Evolutionary conservation across 805 yeast genomes (phyloP).

Genomic region (Ogataea nakhonphanomensis): DNA sequence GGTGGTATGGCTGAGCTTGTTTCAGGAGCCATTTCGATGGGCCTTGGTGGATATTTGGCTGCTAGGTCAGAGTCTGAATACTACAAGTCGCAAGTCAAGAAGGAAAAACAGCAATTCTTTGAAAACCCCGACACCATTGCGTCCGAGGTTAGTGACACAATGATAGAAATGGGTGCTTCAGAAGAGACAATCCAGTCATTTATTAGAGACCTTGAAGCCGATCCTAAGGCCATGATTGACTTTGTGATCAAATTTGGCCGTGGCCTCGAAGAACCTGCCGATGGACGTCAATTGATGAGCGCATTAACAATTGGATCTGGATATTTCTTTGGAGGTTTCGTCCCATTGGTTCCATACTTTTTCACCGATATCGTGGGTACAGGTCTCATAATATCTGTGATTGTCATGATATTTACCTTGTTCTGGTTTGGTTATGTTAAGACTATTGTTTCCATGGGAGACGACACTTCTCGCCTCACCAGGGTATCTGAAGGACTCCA

Average conservation of each 20-base stretch:
- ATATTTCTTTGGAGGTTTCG: conserved; percentile 88
- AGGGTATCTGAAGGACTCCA: conserved; percentile 78
- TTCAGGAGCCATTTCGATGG: conserved; percentile 97
- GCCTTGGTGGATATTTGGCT: conserved; percentile 93
- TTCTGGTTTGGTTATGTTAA: conserved; percentile 85
- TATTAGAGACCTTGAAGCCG: conserved; percentile 71
- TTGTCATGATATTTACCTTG: conserved; percentile 81
- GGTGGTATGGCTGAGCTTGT: conserved; percentile 98
- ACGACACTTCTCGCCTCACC: conserved; percentile 56
- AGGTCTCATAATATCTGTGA: conserved; percentile 70
- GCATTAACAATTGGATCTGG: conserved; percentile 89
- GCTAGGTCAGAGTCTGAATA: conserved; percentile 85
- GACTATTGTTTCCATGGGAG: conserved; percentile 81
- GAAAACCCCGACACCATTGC: conserved; percentile 61
- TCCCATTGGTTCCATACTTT: conserved; percentile 89
- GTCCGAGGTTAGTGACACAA: conserved; percentile 76
- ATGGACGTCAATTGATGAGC: conserved; percentile 80
- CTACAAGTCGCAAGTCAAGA: conserved; percentile 65
- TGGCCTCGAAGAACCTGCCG: conserved; percentile 95
- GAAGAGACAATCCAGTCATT: conserved; percentile 72
- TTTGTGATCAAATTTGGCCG: conserved; percentile 84
- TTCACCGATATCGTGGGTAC: conserved; percentile 71
- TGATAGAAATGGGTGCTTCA: conserved; percentile 68
- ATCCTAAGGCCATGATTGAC: conserved; percentile 77
- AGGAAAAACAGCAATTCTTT: conserved; percentile 66